Percentiles rank a stretch among this genome's conserved stretches.
Conservation (phyloP, 176 grass and related monocot species). For the Calamus simplicifolius region DNA sequence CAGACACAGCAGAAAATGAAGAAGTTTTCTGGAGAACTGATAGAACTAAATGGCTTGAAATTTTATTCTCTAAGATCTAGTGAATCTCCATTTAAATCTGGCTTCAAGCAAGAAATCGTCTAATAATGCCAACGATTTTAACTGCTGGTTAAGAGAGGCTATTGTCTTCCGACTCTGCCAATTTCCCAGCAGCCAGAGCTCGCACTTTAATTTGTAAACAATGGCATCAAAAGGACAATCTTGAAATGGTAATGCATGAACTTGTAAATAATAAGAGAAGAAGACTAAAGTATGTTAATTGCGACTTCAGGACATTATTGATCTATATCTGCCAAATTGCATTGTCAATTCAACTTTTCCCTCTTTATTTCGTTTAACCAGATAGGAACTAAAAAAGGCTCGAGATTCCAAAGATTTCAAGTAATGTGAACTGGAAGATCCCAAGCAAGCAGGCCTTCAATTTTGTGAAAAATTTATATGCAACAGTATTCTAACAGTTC, state of each 20-base stretch:
- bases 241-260: not conserved
- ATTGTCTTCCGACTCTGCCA: constrained; percentile 16
- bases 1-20: too few relatives aligned
- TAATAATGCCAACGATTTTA: constrained; percentile 14
- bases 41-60: not conserved
- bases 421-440: too few relatives aligned
- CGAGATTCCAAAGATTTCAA: too few relatives aligned
- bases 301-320: not conserved
- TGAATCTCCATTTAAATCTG: constrained; percentile 2
- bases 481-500: not conserved
- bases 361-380: too few relatives aligned
- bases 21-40: not conserved
- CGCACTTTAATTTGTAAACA: constrained; percentile 3
- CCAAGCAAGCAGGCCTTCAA: too few relatives aligned
- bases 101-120: constrained; percentile 13
- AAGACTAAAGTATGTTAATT: too few relatives aligned
- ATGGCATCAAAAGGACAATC: not conserved
- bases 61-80: not conserved
- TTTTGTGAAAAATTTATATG: not conserved
- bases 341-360: not conserved
- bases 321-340: not conserved
- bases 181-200: not conserved
- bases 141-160: constrained; percentile 7
- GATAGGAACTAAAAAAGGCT: too few relatives aligned
- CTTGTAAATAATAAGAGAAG: too few relatives aligned